These are phyloP conservation scores for Davidsoniella eucalypti DNA, from an alignment of 2,329 filamentous ascomycete genomes.

Conservation along the genomic window DNA sequence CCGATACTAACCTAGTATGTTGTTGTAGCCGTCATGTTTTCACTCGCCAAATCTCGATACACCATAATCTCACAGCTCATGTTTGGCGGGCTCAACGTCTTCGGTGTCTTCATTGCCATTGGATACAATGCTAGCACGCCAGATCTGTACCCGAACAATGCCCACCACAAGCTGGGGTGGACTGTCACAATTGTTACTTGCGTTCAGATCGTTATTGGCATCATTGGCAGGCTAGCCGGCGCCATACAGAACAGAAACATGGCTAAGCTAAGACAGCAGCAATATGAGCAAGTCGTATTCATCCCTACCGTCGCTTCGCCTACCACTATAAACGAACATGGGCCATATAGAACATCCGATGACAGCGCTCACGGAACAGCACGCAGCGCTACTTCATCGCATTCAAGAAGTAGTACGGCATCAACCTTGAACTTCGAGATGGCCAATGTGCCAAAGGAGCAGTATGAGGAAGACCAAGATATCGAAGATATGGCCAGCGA, in stretches of 20 bases:
- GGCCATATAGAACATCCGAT: slow-evolving; percentile 42
- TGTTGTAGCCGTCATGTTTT: slow-evolving; percentile 62
- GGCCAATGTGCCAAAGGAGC: slow-evolving; percentile 27
- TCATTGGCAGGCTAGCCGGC: slow-evolving; percentile 45
- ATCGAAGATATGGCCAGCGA: slow-evolving; percentile 21
- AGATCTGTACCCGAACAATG: slow-evolving; percentile 72
- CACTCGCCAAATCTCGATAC: slow-evolving; percentile 60
- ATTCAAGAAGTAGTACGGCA: slow-evolving; percentile 37
- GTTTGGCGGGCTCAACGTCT: slow-evolving; percentile 46
- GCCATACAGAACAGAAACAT: neutral
- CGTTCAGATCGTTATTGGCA: slow-evolving; percentile 52
- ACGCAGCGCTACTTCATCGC: slow-evolving; percentile 47
- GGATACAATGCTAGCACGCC: slow-evolving; percentile 70
- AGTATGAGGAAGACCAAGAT: slow-evolving; percentile 26
- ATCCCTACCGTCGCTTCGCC: slow-evolving; percentile 12
- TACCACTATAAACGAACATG: slow-evolving; percentile 25
- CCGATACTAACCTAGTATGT: neutral
- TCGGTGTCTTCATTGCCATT: slow-evolving; percentile 47
- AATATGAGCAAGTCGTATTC: slow-evolving; percentile 7
- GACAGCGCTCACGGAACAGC: slow-evolving; percentile 66
- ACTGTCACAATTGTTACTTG: slow-evolving; percentile 54
- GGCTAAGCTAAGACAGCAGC: slow-evolving; percentile 5
- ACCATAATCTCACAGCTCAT: slow-evolving; percentile 51
- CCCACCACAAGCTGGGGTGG: slow-evolving; percentile 85
- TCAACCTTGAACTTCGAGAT: slow-evolving; percentile 35